Percentiles rank a stretch among this genome's conserved stretches.
phyloP scores from a whole-genome alignment of 129 eudicot genomes.

The Heracleum sosnowskyi region DNA sequence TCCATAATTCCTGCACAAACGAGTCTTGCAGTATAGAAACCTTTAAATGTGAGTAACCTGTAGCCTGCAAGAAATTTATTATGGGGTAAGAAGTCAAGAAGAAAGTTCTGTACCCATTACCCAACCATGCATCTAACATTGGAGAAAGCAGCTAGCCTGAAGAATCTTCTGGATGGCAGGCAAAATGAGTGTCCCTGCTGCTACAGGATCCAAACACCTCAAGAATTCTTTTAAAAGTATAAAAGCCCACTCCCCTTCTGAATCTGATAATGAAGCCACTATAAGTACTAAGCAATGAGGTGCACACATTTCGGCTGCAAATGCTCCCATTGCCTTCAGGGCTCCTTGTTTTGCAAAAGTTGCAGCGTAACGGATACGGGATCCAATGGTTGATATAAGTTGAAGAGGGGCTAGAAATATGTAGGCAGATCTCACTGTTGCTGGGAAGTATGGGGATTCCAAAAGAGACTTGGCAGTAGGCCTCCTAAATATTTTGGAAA shows the following conservation, averaged over 20 bases:
- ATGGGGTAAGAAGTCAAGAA: conserved; percentile 10
- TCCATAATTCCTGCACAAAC: conserved; percentile 87
- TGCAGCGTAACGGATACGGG: conserved; percentile 76
- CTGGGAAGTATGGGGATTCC: conserved; percentile 89
- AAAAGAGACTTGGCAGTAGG: conserved; percentile 74
- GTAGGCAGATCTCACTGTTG: conserved; percentile 71
- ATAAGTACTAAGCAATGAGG: conserved; percentile 72
- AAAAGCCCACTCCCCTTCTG: conserved; percentile 77
- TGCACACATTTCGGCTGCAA: conserved; percentile 93
- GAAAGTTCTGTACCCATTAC: neutral
- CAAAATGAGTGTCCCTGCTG: conserved; percentile 54
- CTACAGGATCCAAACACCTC: conserved; percentile 52
- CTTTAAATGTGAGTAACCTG: conserved; percentile 79
- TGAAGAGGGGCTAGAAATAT: conserved; percentile 82
- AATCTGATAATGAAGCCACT: conserved; percentile 52
- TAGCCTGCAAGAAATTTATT: conserved; percentile 37
- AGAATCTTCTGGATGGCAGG: conserved; percentile 83
- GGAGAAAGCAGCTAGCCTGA: conserved; percentile 55
- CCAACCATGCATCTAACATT: conserved; percentile 13
- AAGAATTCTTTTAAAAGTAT: conserved; percentile 65
- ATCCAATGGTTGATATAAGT: conserved; percentile 60
- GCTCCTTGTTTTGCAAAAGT: conserved; percentile 73
- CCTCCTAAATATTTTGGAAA: conserved; percentile 47
- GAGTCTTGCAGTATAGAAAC: conserved; percentile 99
- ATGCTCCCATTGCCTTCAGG: conserved; percentile 73